Conservation (phyloP, 2,329 filamentous ascomycete species). For the Apiospora pterosperma region DNA sequence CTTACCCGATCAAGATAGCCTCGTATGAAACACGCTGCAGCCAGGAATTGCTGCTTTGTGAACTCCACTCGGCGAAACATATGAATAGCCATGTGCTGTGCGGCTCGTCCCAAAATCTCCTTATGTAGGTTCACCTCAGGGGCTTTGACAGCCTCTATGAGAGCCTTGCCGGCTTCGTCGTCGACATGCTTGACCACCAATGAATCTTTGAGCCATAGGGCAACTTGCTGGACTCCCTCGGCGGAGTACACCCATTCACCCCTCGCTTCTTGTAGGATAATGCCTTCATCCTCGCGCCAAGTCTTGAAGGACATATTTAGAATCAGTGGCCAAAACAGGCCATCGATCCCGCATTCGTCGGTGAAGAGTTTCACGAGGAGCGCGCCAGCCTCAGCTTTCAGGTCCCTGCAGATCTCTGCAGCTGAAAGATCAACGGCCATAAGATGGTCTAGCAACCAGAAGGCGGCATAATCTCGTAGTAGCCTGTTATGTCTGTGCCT, state of each 20-base stretch:
- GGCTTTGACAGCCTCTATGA: constrained; percentile 19
- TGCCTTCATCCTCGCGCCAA: constrained; percentile 21
- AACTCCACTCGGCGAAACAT: constrained; percentile 25
- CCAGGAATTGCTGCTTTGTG: constrained; percentile 23
- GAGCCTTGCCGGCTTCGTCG: constrained; percentile 9
- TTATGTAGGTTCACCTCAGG: constrained; percentile 18
- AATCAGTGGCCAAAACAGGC: constrained; percentile 25
- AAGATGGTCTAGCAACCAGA: constrained; percentile 24
- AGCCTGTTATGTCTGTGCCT: constrained; percentile 14
- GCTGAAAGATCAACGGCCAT: constrained; percentile 23
- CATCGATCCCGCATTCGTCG: constrained; percentile 23
- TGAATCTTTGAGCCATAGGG: constrained; percentile 25
- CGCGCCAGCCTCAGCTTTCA: constrained; percentile 25
- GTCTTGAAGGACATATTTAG: constrained; percentile 21
- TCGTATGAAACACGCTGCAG: constrained; percentile 22
- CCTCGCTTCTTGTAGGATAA: constrained; percentile 15
- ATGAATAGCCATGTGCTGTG: constrained; percentile 22
- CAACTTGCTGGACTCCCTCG: constrained; percentile 19
- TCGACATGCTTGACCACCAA: constrained; percentile 20
- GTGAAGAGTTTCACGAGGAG: constrained; percentile 26
- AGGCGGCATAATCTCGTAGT: constrained; percentile 23
- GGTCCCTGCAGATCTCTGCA: constrained; percentile 17
- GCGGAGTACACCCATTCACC: constrained; percentile 26
- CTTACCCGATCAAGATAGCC: constrained; percentile 26
- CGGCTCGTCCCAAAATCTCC: constrained; percentile 18